Conservation (phyloP, 148 eudicot species). For the Diospyros kaki region DNA sequence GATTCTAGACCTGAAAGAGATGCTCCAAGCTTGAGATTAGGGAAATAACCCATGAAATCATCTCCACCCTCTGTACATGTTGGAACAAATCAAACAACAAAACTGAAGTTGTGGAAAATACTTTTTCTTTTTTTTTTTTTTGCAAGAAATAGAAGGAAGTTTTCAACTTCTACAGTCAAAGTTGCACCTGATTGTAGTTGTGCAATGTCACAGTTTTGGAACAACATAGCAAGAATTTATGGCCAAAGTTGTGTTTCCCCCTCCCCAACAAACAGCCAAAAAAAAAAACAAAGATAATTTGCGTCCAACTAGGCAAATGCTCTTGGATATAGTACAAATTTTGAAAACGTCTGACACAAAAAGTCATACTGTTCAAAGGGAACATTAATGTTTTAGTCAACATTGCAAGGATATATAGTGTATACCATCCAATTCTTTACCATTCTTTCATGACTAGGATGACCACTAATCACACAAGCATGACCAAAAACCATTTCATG, state of each 20-base stretch:
- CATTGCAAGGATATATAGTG: background rate
- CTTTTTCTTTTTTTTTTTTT: too few relatives aligned
- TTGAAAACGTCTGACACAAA: background rate
- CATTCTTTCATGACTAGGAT: background rate
- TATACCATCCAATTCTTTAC: background rate
- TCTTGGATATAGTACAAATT: too few relatives aligned
- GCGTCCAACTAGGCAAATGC: too few relatives aligned
- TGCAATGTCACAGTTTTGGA: background rate
- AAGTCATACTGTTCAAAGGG: background rate
- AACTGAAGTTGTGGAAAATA: background rate
- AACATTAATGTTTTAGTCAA: background rate
- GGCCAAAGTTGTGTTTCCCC: background rate
- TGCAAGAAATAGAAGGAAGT: background rate
- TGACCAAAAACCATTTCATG: background rate
- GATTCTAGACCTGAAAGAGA: constrained; percentile 58
- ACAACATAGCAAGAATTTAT: background rate
- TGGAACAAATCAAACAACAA: background rate
- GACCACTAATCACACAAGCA: background rate
- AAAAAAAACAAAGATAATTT: background rate
- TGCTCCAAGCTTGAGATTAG: constrained; percentile 80
- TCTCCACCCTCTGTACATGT: constrained; percentile 51
- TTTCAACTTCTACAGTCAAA: constrained; percentile 7
- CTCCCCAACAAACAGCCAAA: background rate
- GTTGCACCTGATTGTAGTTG: background rate
- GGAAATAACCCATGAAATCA: constrained; percentile 48